Percentiles rank a stretch among this genome's conserved stretches.
These are phyloP conservation scores for Hymenoscyphus scutula DNA, from an alignment of 2,329 filamentous ascomycete genomes.

Conservation along the genomic window DNA sequence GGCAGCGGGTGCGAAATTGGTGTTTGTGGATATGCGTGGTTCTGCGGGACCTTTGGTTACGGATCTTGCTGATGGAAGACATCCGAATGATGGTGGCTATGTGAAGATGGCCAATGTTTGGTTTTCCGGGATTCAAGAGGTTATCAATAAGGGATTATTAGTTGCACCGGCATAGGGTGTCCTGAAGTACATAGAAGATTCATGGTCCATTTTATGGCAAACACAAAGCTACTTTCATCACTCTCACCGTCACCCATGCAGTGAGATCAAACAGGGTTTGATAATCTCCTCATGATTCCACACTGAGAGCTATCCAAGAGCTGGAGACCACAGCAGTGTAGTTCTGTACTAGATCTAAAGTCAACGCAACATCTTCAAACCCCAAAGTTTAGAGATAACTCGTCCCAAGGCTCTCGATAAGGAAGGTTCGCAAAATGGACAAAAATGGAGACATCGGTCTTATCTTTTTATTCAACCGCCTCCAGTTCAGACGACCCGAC, in stretches of 20 bases:
- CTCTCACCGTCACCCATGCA: too few relatives aligned
- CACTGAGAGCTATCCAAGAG: constrained; percentile 37
- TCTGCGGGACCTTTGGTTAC: not conserved
- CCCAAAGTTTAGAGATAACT: constrained; percentile 34
- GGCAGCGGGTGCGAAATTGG: not conserved
- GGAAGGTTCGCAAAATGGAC: too few relatives aligned
- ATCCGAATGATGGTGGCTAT: constrained; percentile 8
- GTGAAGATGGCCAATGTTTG: constrained; percentile 6
- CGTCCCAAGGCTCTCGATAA: constrained; percentile 36
- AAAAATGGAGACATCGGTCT: too few relatives aligned
- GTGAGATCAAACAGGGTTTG: too few relatives aligned
- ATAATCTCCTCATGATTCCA: constrained; percentile 14
- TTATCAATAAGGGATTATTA: constrained; percentile 4
- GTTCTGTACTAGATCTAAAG: constrained; percentile 28
- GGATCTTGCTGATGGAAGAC: constrained; percentile 5
- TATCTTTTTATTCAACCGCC: not conserved
- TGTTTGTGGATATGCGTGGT: constrained; percentile 6
- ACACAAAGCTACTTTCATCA: too few relatives aligned
- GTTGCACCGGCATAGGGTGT: not conserved
- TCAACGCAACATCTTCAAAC: constrained; percentile 33
- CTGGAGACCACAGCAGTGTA: constrained; percentile 25
- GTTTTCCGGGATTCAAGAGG: constrained; percentile 7
- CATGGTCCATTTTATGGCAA: not conserved
- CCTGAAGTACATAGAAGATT: not conserved
- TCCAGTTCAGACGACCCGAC: constrained; percentile 3